These are phyloP conservation scores for Fusarium pseudoanthophilum DNA, from an alignment of 2,329 filamentous ascomycete species.

Conservation along the genomic window DNA sequence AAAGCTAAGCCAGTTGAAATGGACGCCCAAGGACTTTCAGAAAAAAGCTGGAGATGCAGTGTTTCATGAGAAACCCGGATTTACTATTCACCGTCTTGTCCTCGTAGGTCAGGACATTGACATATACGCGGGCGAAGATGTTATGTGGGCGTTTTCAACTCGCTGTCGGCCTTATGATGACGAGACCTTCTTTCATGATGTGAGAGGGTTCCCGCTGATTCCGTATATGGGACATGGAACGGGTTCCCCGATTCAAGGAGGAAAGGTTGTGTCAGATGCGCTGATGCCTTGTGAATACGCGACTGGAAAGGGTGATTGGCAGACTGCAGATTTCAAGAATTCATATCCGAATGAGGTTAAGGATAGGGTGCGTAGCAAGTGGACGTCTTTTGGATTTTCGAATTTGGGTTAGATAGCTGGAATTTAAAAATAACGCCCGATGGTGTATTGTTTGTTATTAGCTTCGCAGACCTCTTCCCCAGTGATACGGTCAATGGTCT, in stretches of 20 bases:
- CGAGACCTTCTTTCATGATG: slow-evolving; percentile 57
- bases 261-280: slow-evolving; percentile 60
- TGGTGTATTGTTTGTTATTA: no score
- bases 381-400: slow-evolving; percentile 3
- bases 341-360: slow-evolving; percentile 47
- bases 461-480: no score
- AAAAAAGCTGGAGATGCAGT: slow-evolving; percentile 1
- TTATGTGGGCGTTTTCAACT: slow-evolving; percentile 61
- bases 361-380: not conserved
- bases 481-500: no score
- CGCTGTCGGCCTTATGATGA: slow-evolving; percentile 57
- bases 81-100: slow-evolving; percentile 59
- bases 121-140: slow-evolving; percentile 55
- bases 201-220: slow-evolving; percentile 55
- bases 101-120: slow-evolving; percentile 62
- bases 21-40: slow-evolving; percentile 15
- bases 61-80: slow-evolving; percentile 34
- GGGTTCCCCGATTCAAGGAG: slow-evolving; percentile 47
- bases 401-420: not conserved
- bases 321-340: slow-evolving; percentile 45
- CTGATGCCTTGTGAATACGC: slow-evolving; percentile 57
- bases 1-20: slow-evolving; percentile 58
- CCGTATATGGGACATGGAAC: slow-evolving; percentile 59
- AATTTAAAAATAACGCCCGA: no score
- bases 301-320: slow-evolving; percentile 43